phyloP scores from a whole-genome alignment of 352 stramenopile genomes.

The Plasmopara muralis region DNA sequence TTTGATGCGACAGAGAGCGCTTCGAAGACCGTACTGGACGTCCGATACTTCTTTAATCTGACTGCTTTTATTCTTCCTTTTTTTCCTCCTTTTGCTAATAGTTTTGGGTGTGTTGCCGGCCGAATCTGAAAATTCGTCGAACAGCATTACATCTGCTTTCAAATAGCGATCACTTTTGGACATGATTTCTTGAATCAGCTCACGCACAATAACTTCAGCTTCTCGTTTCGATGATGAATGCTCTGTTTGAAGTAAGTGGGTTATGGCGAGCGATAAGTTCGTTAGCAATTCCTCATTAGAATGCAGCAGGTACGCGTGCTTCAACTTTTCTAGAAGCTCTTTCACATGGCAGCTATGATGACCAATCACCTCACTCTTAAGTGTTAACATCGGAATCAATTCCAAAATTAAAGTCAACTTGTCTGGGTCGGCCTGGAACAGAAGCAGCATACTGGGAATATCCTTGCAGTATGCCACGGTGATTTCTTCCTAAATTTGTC shows the following conservation, averaged over 20 bases:
- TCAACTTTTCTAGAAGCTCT: conserved; percentile 65
- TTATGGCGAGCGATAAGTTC: conserved; percentile 55
- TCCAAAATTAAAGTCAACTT: conserved; percentile 72
- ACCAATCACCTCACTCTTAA: conserved; percentile 55
- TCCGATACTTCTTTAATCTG: conserved; percentile 53
- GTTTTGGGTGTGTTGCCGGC: conserved; percentile 13
- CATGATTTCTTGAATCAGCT: conserved; percentile 61
- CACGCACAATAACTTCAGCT: conserved; percentile 63
- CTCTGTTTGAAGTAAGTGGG: conserved; percentile 61
- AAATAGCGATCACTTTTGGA: conserved; percentile 53
- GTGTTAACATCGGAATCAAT: conserved; percentile 62
- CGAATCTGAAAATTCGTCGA: conserved; percentile 12
- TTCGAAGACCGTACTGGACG: conserved; percentile 60
- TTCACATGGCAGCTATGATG: conserved; percentile 67
- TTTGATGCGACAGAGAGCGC: conserved; percentile 47
- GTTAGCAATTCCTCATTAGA: conserved; percentile 67
- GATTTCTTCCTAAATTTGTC: conserved; percentile 53
- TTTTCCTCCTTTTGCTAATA: conserved; percentile 24
- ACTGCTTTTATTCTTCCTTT: conserved; percentile 24
- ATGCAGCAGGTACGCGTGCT: conserved; percentile 61
- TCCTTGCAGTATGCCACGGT: conserved; percentile 76
- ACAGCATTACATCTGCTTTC: conserved; percentile 44
- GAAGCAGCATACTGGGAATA: conserved; percentile 62
- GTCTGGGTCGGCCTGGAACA: conserved; percentile 73
- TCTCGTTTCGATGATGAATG: conserved; percentile 77